Conservation (phyloP, 805 yeast genomes). For the Henningerozyma blattae region DNA sequence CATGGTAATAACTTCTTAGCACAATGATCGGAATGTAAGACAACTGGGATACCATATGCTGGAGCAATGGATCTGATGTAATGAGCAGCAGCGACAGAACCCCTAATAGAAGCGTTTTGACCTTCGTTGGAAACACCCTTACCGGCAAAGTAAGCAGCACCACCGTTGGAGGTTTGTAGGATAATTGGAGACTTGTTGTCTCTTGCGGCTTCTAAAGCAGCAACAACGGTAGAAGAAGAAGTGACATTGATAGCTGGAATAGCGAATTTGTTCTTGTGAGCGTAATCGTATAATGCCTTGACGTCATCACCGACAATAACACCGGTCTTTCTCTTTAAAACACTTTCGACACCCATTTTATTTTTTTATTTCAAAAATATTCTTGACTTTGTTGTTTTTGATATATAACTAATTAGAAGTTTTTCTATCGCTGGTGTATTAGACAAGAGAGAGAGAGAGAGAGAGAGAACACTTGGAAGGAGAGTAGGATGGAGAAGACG, state of each 20-base stretch:
- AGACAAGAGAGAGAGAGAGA: too few relatives aligned
- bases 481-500: too few relatives aligned
- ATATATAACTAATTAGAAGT: too few relatives aligned
- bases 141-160: constrained; percentile 99
- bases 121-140: constrained; percentile 92
- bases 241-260: constrained; percentile 98
- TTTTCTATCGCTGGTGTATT: too few relatives aligned
- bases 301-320: constrained; percentile 99
- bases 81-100: constrained; percentile 95
- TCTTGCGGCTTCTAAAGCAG: constrained; percentile 95
- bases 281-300: constrained; percentile 68
- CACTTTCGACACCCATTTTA: constrained; percentile 58
- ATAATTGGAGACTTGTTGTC: constrained; percentile 91
- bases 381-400: too few relatives aligned
- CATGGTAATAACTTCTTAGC: constrained; percentile 96
- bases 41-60: constrained; percentile 90
- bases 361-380: too few relatives aligned
- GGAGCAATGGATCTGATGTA: constrained; percentile 96
- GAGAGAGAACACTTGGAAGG: too few relatives aligned
- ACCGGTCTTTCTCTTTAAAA: constrained; percentile 85
- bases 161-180: constrained; percentile 96
- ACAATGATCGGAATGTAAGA: constrained; percentile 97
- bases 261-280: constrained; percentile 87
- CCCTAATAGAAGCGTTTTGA: constrained; percentile 90
- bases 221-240: constrained; percentile 92